Conservation (phyloP, 495 filamentous ascomycete genomes). For the Xylaria flabelliformis region DNA sequence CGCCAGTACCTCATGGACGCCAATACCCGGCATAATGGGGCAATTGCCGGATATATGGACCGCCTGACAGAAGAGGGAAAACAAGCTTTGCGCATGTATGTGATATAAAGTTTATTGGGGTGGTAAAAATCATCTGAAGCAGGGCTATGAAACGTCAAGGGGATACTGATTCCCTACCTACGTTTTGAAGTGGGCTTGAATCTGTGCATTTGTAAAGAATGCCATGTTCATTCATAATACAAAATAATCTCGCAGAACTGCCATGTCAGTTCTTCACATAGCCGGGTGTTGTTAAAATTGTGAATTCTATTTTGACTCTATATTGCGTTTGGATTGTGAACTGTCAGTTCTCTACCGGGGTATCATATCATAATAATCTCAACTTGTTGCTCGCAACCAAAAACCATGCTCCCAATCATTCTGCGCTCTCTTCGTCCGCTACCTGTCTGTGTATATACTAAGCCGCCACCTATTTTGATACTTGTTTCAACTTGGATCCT, state of each 20-base stretch:
- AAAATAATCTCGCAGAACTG: background rate
- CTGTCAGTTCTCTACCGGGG: conserved; percentile 16
- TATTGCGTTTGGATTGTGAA: background rate
- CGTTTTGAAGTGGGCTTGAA: background rate
- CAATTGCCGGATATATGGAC: conserved; percentile 46
- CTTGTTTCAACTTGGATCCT: conserved; percentile 39
- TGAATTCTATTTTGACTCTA: background rate
- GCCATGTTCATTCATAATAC: background rate
- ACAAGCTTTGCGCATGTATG: conserved; percentile 49
- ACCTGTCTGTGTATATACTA: background rate
- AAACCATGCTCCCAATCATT: background rate
- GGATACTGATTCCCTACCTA: background rate
- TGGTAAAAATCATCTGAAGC: background rate
- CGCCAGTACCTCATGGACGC: conserved; percentile 68
- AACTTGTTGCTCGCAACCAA: background rate
- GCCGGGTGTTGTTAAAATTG: background rate
- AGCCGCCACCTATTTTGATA: conserved; percentile 25
- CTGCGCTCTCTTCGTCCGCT: background rate
- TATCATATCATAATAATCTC: conserved; percentile 23
- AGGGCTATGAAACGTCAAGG: background rate
- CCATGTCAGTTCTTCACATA: background rate
- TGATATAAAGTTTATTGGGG: conserved; percentile 26
- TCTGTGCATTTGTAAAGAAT: background rate
- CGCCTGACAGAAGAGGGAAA: conserved; percentile 50
- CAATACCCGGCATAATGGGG: conserved; percentile 50